Conservation (phyloP, 2,329 filamentous ascomycete species). For the Fusarium robinianum region DNA sequence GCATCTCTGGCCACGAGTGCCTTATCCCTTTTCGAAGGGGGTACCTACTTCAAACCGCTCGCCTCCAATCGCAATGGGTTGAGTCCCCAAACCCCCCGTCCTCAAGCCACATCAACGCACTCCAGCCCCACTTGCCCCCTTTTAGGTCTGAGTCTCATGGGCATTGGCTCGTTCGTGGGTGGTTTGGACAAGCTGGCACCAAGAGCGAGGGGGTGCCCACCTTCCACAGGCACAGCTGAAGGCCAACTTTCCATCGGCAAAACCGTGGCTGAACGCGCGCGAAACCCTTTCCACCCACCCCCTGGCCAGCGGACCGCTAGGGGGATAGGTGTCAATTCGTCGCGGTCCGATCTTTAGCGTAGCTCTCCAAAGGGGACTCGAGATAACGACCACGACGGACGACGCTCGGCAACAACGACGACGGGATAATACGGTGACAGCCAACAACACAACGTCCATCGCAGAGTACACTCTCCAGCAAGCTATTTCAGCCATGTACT, state of each 20-base stretch:
- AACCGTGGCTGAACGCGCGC: slow-evolving; percentile 25
- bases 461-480: slow-evolving; percentile 8
- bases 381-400: slow-evolving; percentile 9
- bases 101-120: slow-evolving; percentile 23
- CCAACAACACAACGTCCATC: slow-evolving; percentile 21
- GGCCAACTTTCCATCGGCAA: slow-evolving; percentile 21
- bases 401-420: slow-evolving; percentile 10
- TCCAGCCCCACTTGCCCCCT: slow-evolving; percentile 25
- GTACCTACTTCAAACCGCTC: slow-evolving; percentile 16
- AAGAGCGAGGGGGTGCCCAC: slow-evolving; percentile 5
- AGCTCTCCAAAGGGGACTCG: slow-evolving; percentile 24
- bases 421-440: slow-evolving; percentile 18
- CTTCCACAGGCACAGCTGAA: neutral
- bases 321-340: slow-evolving; percentile 42
- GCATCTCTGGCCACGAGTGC: slow-evolving; percentile 22
- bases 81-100: slow-evolving; percentile 8
- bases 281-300: slow-evolving; percentile 4
- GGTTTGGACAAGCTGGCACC: slow-evolving; percentile 26
- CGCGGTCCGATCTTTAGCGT: slow-evolving; percentile 26
- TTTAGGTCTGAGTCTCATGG: slow-evolving; percentile 17
- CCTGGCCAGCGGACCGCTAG: slow-evolving; percentile 11
- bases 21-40: slow-evolving; percentile 31
- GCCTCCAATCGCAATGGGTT: too few relatives aligned
- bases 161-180: slow-evolving; percentile 26
- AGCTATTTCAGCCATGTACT: slow-evolving; percentile 33